A percentile compares a stretch with the other conserved stretches of the same genome.
Evolutionary conservation across 768 basidiomycete species (phyloP).

Genomic region (Kwoniella newhampshirensis): DNA sequence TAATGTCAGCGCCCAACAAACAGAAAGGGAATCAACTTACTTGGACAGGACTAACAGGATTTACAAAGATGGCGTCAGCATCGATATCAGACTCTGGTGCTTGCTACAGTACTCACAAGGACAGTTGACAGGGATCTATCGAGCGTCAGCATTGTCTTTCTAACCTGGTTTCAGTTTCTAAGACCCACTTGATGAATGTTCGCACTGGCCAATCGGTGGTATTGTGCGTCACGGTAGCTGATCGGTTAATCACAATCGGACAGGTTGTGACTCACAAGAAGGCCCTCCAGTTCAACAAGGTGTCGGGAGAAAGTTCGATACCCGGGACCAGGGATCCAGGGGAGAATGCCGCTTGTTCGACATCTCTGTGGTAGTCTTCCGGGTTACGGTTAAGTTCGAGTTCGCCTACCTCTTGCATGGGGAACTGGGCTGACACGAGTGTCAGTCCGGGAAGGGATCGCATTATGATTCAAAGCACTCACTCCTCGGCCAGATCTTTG

Average conservation of each 20-base stretch:
- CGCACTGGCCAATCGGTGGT: slow-evolving; percentile 38
- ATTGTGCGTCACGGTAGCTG: slow-evolving; percentile 49
- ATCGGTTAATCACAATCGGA: neutral
- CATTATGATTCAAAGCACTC: slow-evolving; percentile 1
- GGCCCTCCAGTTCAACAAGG: slow-evolving; percentile 47
- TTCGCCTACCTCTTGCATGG: slow-evolving; percentile 44
- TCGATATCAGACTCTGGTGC: neutral
- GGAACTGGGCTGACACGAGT: slow-evolving; percentile 34
- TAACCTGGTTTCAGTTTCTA: neutral
- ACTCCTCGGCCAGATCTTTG: slow-evolving; percentile 37
- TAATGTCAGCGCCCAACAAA: no score
- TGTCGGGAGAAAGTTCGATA: slow-evolving; percentile 49
- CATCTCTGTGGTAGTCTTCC: slow-evolving; percentile 50
- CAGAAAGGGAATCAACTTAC: neutral
- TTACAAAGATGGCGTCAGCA: slow-evolving; percentile 9
- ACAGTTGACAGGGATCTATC: slow-evolving; percentile 34
- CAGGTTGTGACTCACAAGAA: slow-evolving; percentile 33
- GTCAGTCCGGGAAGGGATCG: no score
- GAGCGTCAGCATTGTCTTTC: neutral
- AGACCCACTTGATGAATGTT: slow-evolving; percentile 46
- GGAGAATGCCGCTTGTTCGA: slow-evolving; percentile 49
- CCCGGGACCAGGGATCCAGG: slow-evolving; percentile 51
- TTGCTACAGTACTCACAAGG: slow-evolving; percentile 12
- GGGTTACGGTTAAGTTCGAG: slow-evolving; percentile 46
- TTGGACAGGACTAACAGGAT: slow-evolving; percentile 32